A percentile compares a stretch with the other conserved stretches of the same genome.
phyloP scores from a whole-genome alignment of 352 stramenopile species.

The Pythium rishiriense region DNA sequence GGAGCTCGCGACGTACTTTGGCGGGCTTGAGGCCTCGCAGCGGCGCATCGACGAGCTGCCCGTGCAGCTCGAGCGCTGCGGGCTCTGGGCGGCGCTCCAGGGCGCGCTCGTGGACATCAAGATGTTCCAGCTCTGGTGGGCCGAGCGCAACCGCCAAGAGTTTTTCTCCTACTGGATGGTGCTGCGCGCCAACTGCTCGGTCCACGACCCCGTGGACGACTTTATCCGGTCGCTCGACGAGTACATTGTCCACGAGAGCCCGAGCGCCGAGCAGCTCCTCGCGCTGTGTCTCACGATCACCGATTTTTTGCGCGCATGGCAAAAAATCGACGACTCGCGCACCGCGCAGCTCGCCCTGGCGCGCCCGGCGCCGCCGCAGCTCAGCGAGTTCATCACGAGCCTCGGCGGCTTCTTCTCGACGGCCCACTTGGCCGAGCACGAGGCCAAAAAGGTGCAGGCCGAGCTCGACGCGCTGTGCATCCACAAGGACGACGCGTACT shows the following conservation, averaged over 20 bases:
- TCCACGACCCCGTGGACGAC: constrained; percentile 78
- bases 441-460: constrained; percentile 52
- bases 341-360: constrained; percentile 16
- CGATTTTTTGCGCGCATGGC: constrained; percentile 74
- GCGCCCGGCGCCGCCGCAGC: constrained; percentile 38
- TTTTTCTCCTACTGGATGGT: constrained; percentile 83
- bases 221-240: constrained; percentile 81
- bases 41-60: constrained; percentile 78
- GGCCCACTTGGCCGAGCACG: constrained; percentile 45
- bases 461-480: constrained; percentile 69
- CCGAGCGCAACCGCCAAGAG: constrained; percentile 74
- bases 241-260: constrained; percentile 61
- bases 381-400: constrained; percentile 76
- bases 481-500: constrained; percentile 71
- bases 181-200: constrained; percentile 54
- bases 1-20: constrained; percentile 74
- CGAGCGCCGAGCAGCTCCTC: constrained; percentile 63
- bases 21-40: constrained; percentile 65
- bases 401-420: constrained; percentile 56
- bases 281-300: constrained; percentile 77
- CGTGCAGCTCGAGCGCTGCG: constrained; percentile 76
- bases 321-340: constrained; percentile 43
- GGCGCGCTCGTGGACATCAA: constrained; percentile 78
- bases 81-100: constrained; percentile 66
- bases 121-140: constrained; percentile 88